phyloP scores from a whole-genome alignment of 345 rosid species.

The Hypericum androsaemum region DNA sequence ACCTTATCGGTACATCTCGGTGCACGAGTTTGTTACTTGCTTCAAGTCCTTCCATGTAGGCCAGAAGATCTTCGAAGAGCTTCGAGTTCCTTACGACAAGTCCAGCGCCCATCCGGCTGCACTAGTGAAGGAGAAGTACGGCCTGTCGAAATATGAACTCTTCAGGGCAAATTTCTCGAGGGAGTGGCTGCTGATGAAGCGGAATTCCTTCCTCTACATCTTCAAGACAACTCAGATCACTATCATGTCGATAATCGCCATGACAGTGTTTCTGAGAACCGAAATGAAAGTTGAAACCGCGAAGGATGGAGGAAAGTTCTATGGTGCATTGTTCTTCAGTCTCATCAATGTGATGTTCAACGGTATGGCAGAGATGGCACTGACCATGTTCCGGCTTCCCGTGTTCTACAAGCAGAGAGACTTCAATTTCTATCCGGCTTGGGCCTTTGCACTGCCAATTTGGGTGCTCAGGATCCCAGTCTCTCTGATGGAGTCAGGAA shows the following conservation, averaged over 20 bases:
- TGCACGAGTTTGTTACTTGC: background rate
- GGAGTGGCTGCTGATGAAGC: slow-evolving; percentile 1
- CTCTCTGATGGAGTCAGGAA: slow-evolving; percentile 11
- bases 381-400: slow-evolving; percentile 17
- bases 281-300: slow-evolving; percentile 13
- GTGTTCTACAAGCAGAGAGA: slow-evolving; percentile 19
- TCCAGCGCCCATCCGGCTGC: background rate
- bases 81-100: background rate
- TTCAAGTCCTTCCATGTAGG: background rate
- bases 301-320: slow-evolving; percentile 8
- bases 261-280: slow-evolving; percentile 14
- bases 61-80: background rate
- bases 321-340: slow-evolving; percentile 14
- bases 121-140: background rate
- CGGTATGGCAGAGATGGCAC: slow-evolving; percentile 14
- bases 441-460: slow-evolving; percentile 15
- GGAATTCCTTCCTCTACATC: slow-evolving; percentile 14
- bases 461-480: slow-evolving; percentile 14
- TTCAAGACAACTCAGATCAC: slow-evolving; percentile 17
- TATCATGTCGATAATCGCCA: slow-evolving; percentile 10
- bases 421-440: slow-evolving; percentile 14
- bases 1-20: slow-evolving; percentile 3
- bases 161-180: background rate
- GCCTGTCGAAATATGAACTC: background rate
- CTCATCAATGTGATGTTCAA: slow-evolving; percentile 14